Evolutionary conservation across 768 basidiomycete species (phyloP), one percentile per base, ranked within the genome.

Genomic region (Leccinum uliginosum): DNA sequence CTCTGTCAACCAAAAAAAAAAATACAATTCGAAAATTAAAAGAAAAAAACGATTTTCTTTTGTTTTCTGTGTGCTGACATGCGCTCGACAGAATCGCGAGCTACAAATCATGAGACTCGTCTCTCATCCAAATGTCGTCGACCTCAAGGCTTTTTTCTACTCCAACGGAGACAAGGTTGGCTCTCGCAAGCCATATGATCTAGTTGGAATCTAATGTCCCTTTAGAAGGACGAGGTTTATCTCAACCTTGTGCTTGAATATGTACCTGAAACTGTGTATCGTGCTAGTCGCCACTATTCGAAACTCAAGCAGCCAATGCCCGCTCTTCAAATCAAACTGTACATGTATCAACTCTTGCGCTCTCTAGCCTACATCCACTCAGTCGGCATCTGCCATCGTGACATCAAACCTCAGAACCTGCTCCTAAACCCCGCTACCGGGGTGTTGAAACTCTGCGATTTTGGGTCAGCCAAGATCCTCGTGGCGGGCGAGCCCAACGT

Each of bases 281-380:
- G 96, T 68, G 97, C 96, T 26, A 96, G 93, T 70, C 87, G 96
- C 69, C 96, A 98, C 77, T 99, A 98, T 73, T 91, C 95, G 64
- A 98, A 98, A 76, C 90, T 99, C 76, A 99, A 99, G 80, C 97
- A 99, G 72, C 91, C 93, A 58, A 99, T 99, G 97, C 97, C 97
- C 29, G 98, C 94, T 86, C 85, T 97, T 52, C 97, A 98, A 79
- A 95, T 99, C 81, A 98, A 98, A 80, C 77, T 99, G 68, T 99
- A 99, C 81, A 98, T 98, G 95, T 97, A 98, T 76, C 93, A 99
- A 76, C 90, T 99, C 65, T 80, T 99, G 62, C 93, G 97, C 59
- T 99, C 97, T 15, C 82, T 99, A 59, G 94, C 96, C 62, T 98
- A 99, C 82, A 99, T 99, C 73, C 97, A 99, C 72, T 98, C 94